A percentile compares a stretch with the other conserved stretches of the same genome.
Conservation (phyloP, 2,329 filamentous ascomycete genomes). For the Calonectria montana region DNA sequence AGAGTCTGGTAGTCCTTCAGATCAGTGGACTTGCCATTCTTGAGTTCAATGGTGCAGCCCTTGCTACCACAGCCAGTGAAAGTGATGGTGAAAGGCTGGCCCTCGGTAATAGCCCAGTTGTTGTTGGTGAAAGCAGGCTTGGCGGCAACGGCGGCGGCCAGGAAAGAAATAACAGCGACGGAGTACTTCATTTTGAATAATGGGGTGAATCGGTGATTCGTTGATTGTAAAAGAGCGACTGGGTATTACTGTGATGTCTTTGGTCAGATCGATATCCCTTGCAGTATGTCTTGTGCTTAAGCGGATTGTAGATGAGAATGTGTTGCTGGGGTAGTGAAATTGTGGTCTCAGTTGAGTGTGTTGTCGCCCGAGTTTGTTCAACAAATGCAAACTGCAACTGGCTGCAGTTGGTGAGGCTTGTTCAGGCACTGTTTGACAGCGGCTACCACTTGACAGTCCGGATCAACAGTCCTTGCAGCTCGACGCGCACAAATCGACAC, state of each 20-base stretch:
- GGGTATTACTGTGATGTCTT: slow-evolving; percentile 35
- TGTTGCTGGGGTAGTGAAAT: neutral
- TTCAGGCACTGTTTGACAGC: neutral
- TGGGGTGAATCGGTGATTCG: slow-evolving; percentile 25
- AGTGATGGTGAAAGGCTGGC: slow-evolving; percentile 47
- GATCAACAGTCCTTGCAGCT: neutral
- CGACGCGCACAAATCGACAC: neutral
- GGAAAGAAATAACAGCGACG: slow-evolving; percentile 43
- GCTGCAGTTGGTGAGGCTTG: neutral
- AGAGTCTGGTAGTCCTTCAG: slow-evolving; percentile 46
- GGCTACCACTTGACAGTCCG: neutral
- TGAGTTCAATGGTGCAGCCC: slow-evolving; percentile 50
- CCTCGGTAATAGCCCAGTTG: slow-evolving; percentile 42
- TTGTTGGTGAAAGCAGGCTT: slow-evolving; percentile 49
- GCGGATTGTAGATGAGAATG: neutral
- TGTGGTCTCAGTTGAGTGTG: neutral
- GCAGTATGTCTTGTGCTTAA: neutral
- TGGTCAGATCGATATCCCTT: slow-evolving; percentile 25
- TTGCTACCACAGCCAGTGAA: slow-evolving; percentile 44
- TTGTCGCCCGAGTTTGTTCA: neutral
- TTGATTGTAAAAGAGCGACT: slow-evolving; percentile 40
- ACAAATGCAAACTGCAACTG: neutral
- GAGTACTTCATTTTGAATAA: slow-evolving; percentile 53
- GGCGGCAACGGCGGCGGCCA: slow-evolving; percentile 44
- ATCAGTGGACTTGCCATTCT: slow-evolving; percentile 45